Conservation (phyloP, 805 yeast genomes). For the Wickerhamomyces alni region DNA sequence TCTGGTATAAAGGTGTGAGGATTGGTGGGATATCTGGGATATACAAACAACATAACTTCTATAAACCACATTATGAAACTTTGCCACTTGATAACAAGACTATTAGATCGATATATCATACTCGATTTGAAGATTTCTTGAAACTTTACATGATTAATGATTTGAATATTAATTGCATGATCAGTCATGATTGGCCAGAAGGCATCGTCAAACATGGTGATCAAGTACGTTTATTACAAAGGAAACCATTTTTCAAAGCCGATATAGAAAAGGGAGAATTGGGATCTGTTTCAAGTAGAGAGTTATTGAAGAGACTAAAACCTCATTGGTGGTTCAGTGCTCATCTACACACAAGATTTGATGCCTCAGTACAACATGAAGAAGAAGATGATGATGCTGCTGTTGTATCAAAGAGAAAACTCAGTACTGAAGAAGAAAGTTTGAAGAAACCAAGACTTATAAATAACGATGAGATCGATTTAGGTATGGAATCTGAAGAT, state of each 20-base stretch:
- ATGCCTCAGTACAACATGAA: slow-evolving; percentile 45
- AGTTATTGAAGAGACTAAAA: slow-evolving; percentile 42
- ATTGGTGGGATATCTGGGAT: slow-evolving; percentile 87
- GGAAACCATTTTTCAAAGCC: slow-evolving; percentile 59
- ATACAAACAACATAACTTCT: slow-evolving; percentile 47
- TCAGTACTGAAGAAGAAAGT: slow-evolving; percentile 1
- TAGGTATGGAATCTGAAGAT: slow-evolving; percentile 12
- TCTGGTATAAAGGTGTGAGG: slow-evolving; percentile 70
- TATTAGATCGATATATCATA: slow-evolving; percentile 61
- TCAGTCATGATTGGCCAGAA: slow-evolving; percentile 95
- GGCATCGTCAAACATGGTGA: slow-evolving; percentile 68
- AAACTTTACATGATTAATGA: slow-evolving; percentile 42
- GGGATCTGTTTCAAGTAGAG: slow-evolving; percentile 68
- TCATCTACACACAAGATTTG: slow-evolving; percentile 75
- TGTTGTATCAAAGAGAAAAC: slow-evolving; percentile 6
- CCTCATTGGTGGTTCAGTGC: slow-evolving; percentile 86
- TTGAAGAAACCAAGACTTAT: slow-evolving; percentile 10
- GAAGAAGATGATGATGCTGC: neutral
- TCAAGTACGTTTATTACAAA: slow-evolving; percentile 36
- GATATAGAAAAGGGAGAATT: slow-evolving; percentile 57
- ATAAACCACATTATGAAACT: slow-evolving; percentile 33
- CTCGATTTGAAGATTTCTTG: slow-evolving; percentile 51
- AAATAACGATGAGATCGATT: slow-evolving; percentile 22
- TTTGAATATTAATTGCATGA: slow-evolving; percentile 43
- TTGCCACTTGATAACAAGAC: slow-evolving; percentile 44